Evolutionary conservation across 495 filamentous ascomycete genomes (phyloP).

Genomic region (Penicillium longicatenatum): DNA sequence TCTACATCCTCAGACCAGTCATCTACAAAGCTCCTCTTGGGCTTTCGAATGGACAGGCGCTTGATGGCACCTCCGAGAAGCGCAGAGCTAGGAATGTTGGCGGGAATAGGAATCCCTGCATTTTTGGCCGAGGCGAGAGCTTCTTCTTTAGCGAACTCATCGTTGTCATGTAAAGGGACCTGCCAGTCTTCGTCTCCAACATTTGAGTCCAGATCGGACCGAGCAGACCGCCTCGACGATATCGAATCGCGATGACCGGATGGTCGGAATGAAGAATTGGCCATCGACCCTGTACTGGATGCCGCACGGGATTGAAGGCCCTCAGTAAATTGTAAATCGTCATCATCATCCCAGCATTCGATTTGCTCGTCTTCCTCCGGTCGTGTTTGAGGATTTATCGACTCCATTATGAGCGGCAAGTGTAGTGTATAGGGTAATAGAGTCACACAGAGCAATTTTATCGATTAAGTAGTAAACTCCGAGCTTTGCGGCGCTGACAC

Average conservation of each 20-base stretch:
- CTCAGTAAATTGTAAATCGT: slow-evolving; percentile 73
- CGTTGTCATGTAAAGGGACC: slow-evolving; percentile 73
- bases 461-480: slow-evolving; percentile 25
- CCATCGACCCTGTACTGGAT: slow-evolving; percentile 59
- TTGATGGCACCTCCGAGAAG: slow-evolving; percentile 94
- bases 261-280: slow-evolving; percentile 50
- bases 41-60: slow-evolving; percentile 78
- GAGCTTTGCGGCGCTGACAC: slow-evolving; percentile 27
- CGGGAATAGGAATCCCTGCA: slow-evolving; percentile 89
- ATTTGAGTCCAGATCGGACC: slow-evolving; percentile 76
- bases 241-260: slow-evolving; percentile 69
- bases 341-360: slow-evolving; percentile 91
- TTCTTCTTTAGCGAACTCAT: slow-evolving; percentile 75
- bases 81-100: slow-evolving; percentile 89
- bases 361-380: slow-evolving; percentile 59
- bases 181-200: slow-evolving; percentile 84
- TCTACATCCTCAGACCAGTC: slow-evolving; percentile 94
- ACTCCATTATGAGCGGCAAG: slow-evolving; percentile 49
- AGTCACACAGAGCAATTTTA: neutral
- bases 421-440: neutral
- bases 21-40: slow-evolving; percentile 73
- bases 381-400: slow-evolving; percentile 56
- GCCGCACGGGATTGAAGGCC: slow-evolving; percentile 67
- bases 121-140: slow-evolving; percentile 84
- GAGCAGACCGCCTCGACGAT: slow-evolving; percentile 74